Base-by-base conservation (phyloP, 2,329 filamentous ascomycete genomes). In the Fusarium domesticum region DNA sequence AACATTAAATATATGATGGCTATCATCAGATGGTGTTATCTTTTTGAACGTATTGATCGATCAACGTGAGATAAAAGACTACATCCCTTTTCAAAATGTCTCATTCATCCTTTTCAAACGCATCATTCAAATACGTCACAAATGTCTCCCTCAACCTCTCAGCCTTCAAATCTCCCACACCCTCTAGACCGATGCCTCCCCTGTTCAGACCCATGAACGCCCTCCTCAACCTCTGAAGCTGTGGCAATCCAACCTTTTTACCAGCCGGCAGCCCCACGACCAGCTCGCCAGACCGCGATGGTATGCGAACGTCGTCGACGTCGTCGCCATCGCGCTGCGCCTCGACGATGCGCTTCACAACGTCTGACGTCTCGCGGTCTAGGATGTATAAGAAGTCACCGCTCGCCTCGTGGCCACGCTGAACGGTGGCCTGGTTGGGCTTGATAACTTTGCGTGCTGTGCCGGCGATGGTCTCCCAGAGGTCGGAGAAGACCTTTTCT, bases 311-410 rank as follows among this genome's bases (percentile, higher is more conserved):
- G 51, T 79, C 73, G 18, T 71, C 78, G 6, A 75, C 79, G 50
- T 86, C 57, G 33, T 52, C 84, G 41, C 89, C 83, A 44, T 89
- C 84, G 39, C 79, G 76, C 62, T 87, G 80, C 70, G 81, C 83
- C 37, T 85, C 80, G 44, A 87, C 67, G 30, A 95, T 82, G 43
- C 75, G 74, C 56, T 81, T 80, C 41, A 93, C 77, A 20, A 95
- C 79, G 42, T 85, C 85, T 56, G 90, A 88, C 6, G 88, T 92
- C 62, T 83, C 83, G 51, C 81, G 81, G 66, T 95, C 89, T 18
- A 95, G 74, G 47, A 89, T 77, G 63, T 93, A 90, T 40, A 95
- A 74, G 63, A 90, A 91, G 61, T 91, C 85, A 62, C 83, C 63
- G 69, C 82, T 58, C 63, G 83, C 74, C 73, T 88, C 76, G 73